phyloP scores from a whole-genome alignment of 1,284 basidiomycete species.

The Ganoderma lingzhi region DNA sequence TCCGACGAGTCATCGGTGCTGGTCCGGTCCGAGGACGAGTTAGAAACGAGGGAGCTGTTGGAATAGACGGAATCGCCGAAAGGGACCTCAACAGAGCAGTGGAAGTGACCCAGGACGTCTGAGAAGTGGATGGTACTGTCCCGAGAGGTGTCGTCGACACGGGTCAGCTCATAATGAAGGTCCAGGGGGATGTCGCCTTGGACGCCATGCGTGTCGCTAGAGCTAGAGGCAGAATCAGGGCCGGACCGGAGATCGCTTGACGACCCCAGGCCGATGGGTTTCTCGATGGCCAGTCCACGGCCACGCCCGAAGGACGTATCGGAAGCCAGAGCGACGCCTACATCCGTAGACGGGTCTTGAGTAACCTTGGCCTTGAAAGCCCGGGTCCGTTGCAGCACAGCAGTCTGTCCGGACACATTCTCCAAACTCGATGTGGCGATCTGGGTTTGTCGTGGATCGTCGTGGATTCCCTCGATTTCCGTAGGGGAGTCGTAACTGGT shows the following conservation, averaged over 20 bases:
- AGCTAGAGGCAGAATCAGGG: neutral
- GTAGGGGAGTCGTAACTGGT: conserved; percentile 21
- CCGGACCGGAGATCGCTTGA: neutral
- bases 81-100: neutral
- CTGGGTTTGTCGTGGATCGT: neutral
- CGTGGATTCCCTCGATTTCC: conserved; percentile 12
- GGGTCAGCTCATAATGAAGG: neutral
- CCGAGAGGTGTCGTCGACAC: neutral
- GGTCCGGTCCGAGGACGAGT: neutral
- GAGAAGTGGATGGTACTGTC: conserved; percentile 4
- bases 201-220: neutral
- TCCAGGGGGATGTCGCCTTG: neutral
- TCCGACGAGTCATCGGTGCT: neutral
- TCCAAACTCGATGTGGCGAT: neutral
- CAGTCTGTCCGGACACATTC: neutral
- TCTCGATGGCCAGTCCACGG: neutral
- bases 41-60: neutral
- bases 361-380: neutral
- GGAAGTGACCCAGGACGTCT: conserved; percentile 20
- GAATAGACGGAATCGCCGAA: neutral
- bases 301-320: neutral
- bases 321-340: neutral
- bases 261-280: neutral
- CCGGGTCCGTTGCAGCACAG: neutral
- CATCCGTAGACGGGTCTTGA: neutral